Percentiles rank a stretch among this genome's conserved stretches.
Conservation (phyloP, 179 eudicot genomes). For the Spergularia azorica region DNA sequence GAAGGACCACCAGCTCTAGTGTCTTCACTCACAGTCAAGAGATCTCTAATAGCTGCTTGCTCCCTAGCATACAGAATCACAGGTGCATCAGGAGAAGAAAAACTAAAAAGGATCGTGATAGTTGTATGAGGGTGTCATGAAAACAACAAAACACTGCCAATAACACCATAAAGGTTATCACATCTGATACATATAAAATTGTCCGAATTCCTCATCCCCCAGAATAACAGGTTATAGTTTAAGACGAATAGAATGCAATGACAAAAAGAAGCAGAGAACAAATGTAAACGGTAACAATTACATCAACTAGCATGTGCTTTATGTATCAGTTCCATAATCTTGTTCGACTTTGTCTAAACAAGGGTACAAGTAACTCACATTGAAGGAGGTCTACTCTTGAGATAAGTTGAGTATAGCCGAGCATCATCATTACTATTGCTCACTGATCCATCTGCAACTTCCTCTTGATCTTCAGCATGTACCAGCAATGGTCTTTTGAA, state of each 20-base stretch:
- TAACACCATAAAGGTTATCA: background rate
- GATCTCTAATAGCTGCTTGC: slow-evolving; percentile 81
- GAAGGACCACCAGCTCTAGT: slow-evolving; percentile 76
- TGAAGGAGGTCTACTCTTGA: slow-evolving; percentile 87
- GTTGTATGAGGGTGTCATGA: background rate
- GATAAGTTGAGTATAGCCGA: slow-evolving; percentile 77
- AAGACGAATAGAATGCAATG: background rate
- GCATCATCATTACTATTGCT: slow-evolving; percentile 41
- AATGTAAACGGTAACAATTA: background rate
- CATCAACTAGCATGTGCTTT: background rate
- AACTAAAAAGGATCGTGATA: background rate
- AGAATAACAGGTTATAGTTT: background rate
- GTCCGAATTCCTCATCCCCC: background rate
- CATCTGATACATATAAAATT: background rate
- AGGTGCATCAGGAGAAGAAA: background rate
- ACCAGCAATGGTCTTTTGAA: slow-evolving; percentile 91
- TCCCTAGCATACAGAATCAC: slow-evolving; percentile 50
- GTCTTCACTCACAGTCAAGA: slow-evolving; percentile 59
- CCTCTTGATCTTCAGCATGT: slow-evolving; percentile 76
- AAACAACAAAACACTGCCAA: background rate
- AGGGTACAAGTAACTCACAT: slow-evolving; percentile 42
- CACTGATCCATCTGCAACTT: slow-evolving; percentile 37
- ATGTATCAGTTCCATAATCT: too few relatives aligned
- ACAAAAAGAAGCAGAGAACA: too few relatives aligned
- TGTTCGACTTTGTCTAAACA: background rate